Evolutionary conservation across 2,329 filamentous ascomycete species (phyloP).

Genomic region (Verruconis gallopava): DNA sequence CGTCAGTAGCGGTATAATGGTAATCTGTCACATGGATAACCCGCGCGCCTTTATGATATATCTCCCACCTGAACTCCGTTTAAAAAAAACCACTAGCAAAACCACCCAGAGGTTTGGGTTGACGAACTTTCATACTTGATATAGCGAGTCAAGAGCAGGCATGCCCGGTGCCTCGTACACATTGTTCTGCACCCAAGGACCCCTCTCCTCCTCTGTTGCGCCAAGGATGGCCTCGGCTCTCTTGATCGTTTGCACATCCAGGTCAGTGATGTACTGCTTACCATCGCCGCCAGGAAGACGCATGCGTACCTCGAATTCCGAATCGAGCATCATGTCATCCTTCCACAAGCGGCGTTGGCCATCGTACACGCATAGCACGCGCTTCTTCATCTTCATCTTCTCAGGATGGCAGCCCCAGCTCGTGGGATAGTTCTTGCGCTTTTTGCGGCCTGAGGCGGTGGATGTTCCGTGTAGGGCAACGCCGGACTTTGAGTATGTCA

Average conservation of each 20-base stretch:
- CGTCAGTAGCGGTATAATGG: too few relatives aligned
- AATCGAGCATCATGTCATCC: slow-evolving; percentile 97
- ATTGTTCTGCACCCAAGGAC: slow-evolving; percentile 67
- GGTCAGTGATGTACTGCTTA: slow-evolving; percentile 66
- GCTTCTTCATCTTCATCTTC: slow-evolving; percentile 98
- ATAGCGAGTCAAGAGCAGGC: too few relatives aligned
- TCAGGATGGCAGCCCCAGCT: slow-evolving; percentile 87
- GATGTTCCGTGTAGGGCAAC: slow-evolving; percentile 34
- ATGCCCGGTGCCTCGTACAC: slow-evolving; percentile 22
- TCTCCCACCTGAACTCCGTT: too few relatives aligned
- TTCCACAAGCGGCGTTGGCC: slow-evolving; percentile 81
- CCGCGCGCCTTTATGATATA: too few relatives aligned
- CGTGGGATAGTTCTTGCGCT: slow-evolving; percentile 82
- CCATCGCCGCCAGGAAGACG: slow-evolving; percentile 52
- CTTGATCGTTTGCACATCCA: slow-evolving; percentile 81
- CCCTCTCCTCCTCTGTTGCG: slow-evolving; percentile 77
- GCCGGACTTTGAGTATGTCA: slow-evolving; percentile 67
- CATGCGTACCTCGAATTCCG: slow-evolving; percentile 85
- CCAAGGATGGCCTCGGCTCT: slow-evolving; percentile 73
- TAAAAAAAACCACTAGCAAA: too few relatives aligned
- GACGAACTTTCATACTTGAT: too few relatives aligned
- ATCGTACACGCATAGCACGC: slow-evolving; percentile 85
- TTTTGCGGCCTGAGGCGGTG: slow-evolving; percentile 59
- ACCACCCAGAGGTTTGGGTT: too few relatives aligned
- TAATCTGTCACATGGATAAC: too few relatives aligned